These are phyloP conservation scores for Talaromyces sp. DNA, from an alignment of 2,329 filamentous ascomycete genomes.

Conservation along the genomic window DNA sequence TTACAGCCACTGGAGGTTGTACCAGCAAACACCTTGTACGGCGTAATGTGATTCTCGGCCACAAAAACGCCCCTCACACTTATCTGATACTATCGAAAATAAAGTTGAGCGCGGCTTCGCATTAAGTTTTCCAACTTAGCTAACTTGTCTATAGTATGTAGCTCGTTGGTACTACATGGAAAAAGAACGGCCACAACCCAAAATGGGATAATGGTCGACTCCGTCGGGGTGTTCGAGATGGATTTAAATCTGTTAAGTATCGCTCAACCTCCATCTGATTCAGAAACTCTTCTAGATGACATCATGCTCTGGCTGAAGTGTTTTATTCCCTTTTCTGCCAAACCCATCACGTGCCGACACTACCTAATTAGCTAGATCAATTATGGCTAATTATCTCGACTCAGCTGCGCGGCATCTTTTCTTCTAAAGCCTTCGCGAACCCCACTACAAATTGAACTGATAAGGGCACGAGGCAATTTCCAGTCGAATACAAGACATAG, in stretches of 20 bases:
- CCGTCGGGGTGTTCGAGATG: background rate
- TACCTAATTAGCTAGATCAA: background rate
- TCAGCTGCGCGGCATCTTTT: background rate
- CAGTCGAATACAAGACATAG: too few species aligned
- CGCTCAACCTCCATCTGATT: background rate
- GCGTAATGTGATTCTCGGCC: constrained; percentile 48
- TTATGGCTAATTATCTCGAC: constrained; percentile 16
- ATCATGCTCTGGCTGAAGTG: background rate
- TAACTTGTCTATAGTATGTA: background rate
- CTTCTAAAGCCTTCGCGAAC: background rate
- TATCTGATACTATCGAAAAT: constrained; percentile 33
- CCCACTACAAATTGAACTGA: background rate
- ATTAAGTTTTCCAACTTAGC: background rate
- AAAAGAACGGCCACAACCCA: background rate
- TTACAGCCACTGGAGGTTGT: constrained; percentile 18
- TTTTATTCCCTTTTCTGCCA: background rate
- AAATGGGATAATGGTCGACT: background rate
- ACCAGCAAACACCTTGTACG: constrained; percentile 18
- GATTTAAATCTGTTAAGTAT: background rate
- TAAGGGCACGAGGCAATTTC: background rate
- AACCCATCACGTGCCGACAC: background rate
- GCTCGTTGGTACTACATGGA: background rate
- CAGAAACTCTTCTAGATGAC: background rate
- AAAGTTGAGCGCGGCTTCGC: background rate
- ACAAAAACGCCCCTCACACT: constrained; percentile 52